Evolutionary conservation across 2,329 filamentous ascomycete genomes (phyloP).

Genomic region (Pseudogymnoascus sp.): DNA sequence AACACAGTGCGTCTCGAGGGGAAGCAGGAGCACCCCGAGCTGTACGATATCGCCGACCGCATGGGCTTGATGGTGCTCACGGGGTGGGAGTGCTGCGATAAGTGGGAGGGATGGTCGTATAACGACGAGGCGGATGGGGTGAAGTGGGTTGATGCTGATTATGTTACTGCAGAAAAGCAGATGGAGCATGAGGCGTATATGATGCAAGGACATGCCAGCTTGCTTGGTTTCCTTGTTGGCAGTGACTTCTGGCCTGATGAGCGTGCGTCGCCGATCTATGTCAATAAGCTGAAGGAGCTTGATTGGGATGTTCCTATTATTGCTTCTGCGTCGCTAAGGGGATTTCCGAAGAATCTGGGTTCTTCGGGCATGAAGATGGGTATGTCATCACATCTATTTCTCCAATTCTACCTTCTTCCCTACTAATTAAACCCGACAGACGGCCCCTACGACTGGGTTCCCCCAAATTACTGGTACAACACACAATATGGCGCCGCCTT

Average conservation of each 20-base stretch:
- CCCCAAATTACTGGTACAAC: constrained; percentile 58
- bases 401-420: not conserved
- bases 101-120: constrained; percentile 59
- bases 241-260: constrained; percentile 59
- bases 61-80: constrained; percentile 55
- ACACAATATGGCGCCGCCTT: constrained; percentile 48
- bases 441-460: constrained; percentile 60
- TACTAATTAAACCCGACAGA: constrained; percentile 22
- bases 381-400: not conserved
- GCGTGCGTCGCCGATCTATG: constrained; percentile 45
- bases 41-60: constrained; percentile 52
- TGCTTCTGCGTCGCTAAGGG: constrained; percentile 48
- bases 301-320: constrained; percentile 53
- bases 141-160: constrained; percentile 48
- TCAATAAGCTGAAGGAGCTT: constrained; percentile 40
- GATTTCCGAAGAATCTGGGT: constrained; percentile 44
- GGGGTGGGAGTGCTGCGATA: constrained; percentile 62
- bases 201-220: constrained; percentile 52
- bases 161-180: constrained; percentile 44
- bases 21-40: constrained; percentile 54
- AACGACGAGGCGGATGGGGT: constrained; percentile 44
- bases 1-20: constrained; percentile 59
- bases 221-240: constrained; percentile 52
- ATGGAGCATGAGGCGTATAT: constrained; percentile 55
- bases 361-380: constrained; percentile 57